A percentile compares a stretch with the other conserved stretches of the same genome.
These are phyloP conservation scores for Tylopilus sp. DNA, from an alignment of 1,284 basidiomycete genomes.

Conservation along the genomic window DNA sequence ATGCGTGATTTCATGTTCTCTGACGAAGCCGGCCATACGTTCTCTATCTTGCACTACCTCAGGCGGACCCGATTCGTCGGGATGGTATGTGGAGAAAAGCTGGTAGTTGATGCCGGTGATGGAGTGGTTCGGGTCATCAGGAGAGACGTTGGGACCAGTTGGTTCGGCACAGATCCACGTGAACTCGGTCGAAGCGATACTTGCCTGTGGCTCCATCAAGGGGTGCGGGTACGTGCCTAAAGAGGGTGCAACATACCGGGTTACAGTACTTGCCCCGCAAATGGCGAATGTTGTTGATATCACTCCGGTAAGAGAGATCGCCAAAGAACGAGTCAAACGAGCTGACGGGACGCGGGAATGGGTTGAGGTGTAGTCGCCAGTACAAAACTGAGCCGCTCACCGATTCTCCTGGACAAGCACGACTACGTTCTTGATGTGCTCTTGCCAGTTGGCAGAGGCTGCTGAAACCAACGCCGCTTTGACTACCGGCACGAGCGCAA, in stretches of 20 bases:
- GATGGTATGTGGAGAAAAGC: constrained; percentile 25
- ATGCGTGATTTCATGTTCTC: constrained; percentile 23
- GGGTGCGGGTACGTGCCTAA: not conserved
- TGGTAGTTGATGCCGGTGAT: constrained; percentile 25
- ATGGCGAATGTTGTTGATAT: constrained; percentile 26
- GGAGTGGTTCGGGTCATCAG: constrained; percentile 28
- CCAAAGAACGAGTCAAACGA: constrained; percentile 30
- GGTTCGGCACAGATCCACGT: constrained; percentile 21
- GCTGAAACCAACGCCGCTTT: not conserved
- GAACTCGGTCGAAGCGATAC: constrained; percentile 9
- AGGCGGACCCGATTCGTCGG: constrained; percentile 13
- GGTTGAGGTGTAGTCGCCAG: not conserved
- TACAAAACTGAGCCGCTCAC: constrained; percentile 6
- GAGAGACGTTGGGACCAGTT: constrained; percentile 21
- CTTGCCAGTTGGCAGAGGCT: constrained; percentile 20
- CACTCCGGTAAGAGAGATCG: constrained; percentile 26
- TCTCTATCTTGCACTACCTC: constrained; percentile 5
- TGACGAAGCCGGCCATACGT: constrained; percentile 23
- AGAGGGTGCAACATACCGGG: constrained; percentile 12
- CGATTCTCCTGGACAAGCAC: constrained; percentile 30
- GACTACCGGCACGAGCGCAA: constrained; percentile 8
- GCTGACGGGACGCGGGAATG: not conserved
- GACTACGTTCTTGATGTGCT: constrained; percentile 26
- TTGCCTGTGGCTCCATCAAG: constrained; percentile 10
- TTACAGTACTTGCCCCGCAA: constrained; percentile 22